Evolutionary conservation across 2,329 filamentous ascomycete genomes (phyloP), one percentile per base, ranked within the genome.

Genomic region (Scedosporium minutisporum): DNA sequence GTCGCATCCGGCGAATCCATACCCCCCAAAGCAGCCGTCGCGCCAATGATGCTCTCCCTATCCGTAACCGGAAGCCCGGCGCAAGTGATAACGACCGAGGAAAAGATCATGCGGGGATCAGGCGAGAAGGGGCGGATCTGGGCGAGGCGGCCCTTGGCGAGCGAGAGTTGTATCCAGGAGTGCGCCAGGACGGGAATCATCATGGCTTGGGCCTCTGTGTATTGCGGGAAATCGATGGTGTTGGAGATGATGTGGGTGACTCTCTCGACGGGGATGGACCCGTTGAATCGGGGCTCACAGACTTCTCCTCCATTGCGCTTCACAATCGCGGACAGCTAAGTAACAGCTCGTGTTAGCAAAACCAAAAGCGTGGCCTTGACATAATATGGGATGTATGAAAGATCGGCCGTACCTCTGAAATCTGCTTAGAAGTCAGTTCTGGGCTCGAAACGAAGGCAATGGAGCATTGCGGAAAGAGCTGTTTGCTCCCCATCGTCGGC

Each of bases 161-260:
- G 73, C 3, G 89, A 95, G 25, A 81, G 80, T 3, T 84, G 81
- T 57, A 97, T 83, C 93, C 95, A 99, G 63, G 83, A 78, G 3
- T 90, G 86, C 66, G 87, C 93, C 29, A 97, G 87, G 1, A 97
- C 89, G 10, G 91, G 89, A 59, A 95, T 87, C 81, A 96, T 88
- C 66, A 85, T 79, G 58, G 91, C 88, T 66, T 88, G 82, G 1
- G 91, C 87, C 65, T 85, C 82, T 64, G 84, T 80, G 72, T 95
- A 97, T 69, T 93, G 86, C n/a, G 90, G 87, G 68, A 99, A 99
- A 72, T 99, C 92, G 74, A 91, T 89, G 1, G 89, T 93, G 64
- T 87, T 85, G 63, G 93, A 79, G 58, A 86, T 71, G 65, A 86
- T 81, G 68, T 86, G 83, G 23, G 82, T 83, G 59, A 79, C 77